These are phyloP conservation scores for Hericium rajendrae DNA, from an alignment of 768 basidiomycete species.

Conservation along the genomic window DNA sequence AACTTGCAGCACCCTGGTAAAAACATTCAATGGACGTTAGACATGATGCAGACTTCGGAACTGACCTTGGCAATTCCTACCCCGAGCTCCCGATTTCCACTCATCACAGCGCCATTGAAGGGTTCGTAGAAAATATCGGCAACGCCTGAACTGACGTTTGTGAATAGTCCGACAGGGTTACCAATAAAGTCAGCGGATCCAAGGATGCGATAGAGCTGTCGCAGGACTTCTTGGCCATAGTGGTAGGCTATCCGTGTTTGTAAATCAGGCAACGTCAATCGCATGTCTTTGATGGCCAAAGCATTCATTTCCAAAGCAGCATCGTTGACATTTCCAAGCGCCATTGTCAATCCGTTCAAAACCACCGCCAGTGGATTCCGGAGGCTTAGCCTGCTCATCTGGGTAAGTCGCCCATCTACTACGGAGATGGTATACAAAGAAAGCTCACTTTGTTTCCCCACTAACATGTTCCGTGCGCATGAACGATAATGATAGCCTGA, in stretches of 20 bases:
- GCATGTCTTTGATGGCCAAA: constrained; percentile 89
- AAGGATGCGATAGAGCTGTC: constrained; percentile 90
- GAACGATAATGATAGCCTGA: constrained; percentile 87
- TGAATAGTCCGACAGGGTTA: constrained; percentile 95
- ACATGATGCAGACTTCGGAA: neutral
- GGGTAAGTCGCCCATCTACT: neutral
- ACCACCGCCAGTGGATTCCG: constrained; percentile 90
- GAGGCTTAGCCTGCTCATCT: constrained; percentile 47
- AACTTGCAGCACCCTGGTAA: constrained; percentile 87
- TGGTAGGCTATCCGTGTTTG: constrained; percentile 81
- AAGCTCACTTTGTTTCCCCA: constrained; percentile 79
- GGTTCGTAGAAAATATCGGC: constrained; percentile 99
- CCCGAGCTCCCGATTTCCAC: constrained; percentile 89
- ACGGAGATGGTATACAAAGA: neutral
- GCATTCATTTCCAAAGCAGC: constrained; percentile 93
- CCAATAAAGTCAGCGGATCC: constrained; percentile 98
- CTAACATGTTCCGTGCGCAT: constrained; percentile 94
- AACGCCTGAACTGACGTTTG: constrained; percentile 95
- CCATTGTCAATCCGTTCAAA: constrained; percentile 92
- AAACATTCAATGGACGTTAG: constrained; percentile 6
- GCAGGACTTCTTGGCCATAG: constrained; percentile 87
- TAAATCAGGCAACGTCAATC: constrained; percentile 76
- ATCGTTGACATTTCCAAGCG: constrained; percentile 93
- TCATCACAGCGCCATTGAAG: constrained; percentile 92
- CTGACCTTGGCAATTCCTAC: constrained; percentile 87